Evolutionary conservation across 1,139 yeast species (phyloP).

Genomic region (Petasospora rhodanensis): DNA sequence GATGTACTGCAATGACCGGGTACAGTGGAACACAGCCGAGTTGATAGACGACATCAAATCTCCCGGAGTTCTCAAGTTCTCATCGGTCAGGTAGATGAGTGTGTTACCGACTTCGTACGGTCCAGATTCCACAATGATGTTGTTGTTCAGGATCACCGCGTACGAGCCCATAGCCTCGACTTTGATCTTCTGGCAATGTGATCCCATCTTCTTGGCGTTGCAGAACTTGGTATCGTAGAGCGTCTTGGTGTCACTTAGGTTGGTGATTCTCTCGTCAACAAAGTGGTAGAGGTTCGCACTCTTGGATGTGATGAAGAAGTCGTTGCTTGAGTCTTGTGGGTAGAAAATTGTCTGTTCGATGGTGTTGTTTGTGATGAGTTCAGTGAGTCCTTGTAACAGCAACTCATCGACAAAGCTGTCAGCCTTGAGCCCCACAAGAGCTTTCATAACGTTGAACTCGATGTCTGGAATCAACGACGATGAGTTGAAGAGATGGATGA

Average conservation of each 20-base stretch:
- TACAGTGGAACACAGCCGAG: slow-evolving; percentile 46
- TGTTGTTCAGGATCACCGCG: slow-evolving; percentile 42
- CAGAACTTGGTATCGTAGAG: slow-evolving; percentile 45
- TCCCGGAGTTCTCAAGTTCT: slow-evolving; percentile 52
- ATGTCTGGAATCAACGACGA: slow-evolving; percentile 34
- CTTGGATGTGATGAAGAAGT: slow-evolving; percentile 30
- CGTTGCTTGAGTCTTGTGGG: slow-evolving; percentile 28
- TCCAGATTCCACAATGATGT: slow-evolving; percentile 38
- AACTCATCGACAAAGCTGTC: slow-evolving; percentile 67
- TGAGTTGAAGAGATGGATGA: slow-evolving; percentile 52
- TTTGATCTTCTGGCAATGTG: slow-evolving; percentile 44
- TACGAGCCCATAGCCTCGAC: slow-evolving; percentile 35
- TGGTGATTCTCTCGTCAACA: slow-evolving; percentile 42
- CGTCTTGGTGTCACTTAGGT: slow-evolving; percentile 20
- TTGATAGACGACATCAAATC: slow-evolving; percentile 49
- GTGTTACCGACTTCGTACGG: slow-evolving; percentile 51
- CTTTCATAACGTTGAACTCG: slow-evolving; percentile 64
- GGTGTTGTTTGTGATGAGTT: slow-evolving; percentile 52
- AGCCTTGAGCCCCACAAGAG: slow-evolving; percentile 66
- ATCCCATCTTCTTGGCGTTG: slow-evolving; percentile 36
- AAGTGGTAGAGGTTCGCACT: slow-evolving; percentile 64
- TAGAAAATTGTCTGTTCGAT: slow-evolving; percentile 50
- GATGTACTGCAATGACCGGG: slow-evolving; percentile 47
- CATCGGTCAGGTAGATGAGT: slow-evolving; percentile 58
- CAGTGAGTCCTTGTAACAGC: slow-evolving; percentile 52